phyloP scores from a whole-genome alignment of 768 basidiomycete genomes.

The Hydnomerulius pinastri region DNA sequence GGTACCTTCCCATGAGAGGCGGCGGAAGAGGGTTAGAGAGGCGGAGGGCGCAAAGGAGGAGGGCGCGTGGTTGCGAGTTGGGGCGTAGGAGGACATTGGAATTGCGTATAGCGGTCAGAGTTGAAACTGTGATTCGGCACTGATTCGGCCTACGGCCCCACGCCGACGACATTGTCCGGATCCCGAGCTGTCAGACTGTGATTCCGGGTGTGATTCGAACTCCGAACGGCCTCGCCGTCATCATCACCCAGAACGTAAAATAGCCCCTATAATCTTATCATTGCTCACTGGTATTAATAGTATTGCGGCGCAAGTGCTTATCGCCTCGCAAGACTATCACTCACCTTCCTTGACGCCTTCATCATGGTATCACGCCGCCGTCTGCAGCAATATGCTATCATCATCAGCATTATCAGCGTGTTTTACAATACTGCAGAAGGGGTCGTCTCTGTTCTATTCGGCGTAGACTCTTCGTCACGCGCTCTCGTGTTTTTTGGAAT shows the following conservation, averaged over 20 bases:
- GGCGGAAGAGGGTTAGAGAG: slow-evolving; percentile 81
- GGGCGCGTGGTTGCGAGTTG: slow-evolving; percentile 48
- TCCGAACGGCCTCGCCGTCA: too few species aligned
- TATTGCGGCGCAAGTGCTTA: too few species aligned
- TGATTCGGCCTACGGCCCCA: too few species aligned
- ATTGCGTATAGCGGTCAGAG: too few species aligned
- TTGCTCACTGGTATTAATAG: too few species aligned
- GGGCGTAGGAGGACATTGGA: slow-evolving; percentile 57
- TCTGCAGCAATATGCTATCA: slow-evolving; percentile 39
- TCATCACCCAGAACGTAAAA: too few species aligned
- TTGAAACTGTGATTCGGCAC: slow-evolving; percentile 1
- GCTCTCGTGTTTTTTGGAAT: slow-evolving; percentile 51
- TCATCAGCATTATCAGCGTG: slow-evolving; percentile 43
- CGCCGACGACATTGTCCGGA: too few species aligned
- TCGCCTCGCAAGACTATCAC: too few species aligned
- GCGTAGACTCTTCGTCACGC: slow-evolving; percentile 44
- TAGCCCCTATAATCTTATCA: too few species aligned
- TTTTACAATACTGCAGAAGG: slow-evolving; percentile 44
- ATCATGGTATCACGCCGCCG: slow-evolving; percentile 21
- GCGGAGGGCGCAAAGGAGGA: slow-evolving; percentile 53
- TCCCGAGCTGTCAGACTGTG: too few species aligned
- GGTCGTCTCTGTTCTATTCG: slow-evolving; percentile 44
- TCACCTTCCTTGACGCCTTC: too few species aligned
- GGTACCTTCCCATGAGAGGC: slow-evolving; percentile 89
- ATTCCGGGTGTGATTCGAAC: too few species aligned